Base-by-base conservation (phyloP, 108 stramenopile genomes). In the Craspedostauros australis region DNA sequence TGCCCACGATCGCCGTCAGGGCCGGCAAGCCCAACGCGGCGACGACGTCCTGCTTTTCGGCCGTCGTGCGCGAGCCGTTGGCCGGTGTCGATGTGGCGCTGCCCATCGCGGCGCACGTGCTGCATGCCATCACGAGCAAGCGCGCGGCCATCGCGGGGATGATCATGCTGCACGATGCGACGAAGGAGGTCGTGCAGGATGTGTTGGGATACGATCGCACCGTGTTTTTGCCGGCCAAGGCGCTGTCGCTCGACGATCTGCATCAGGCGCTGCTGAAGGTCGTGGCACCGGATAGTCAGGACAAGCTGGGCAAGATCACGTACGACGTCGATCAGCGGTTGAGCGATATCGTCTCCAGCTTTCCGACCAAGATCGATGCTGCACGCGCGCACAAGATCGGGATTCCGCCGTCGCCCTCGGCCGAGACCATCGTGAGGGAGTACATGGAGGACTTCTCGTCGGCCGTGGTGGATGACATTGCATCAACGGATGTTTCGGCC, bases 1-100 rank as follows among this genome's bases (percentile, higher is more conserved):
- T 80, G 22, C 79, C 79, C 2, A 65, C 62, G 5, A 72, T 80
- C n/a, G 38, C 66, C 38, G 79, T 80, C 0, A 46, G 79, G 18
- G 72, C 79, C 1, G 79, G 79, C 0, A 37, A 37, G 22, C 79
- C 79, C 20, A 80, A 80, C 47, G 75, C 75, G 4, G 79, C 79
- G 9, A 70, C 72, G 3, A 76, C 79, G 0, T 53, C 52, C 0
- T 73, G 63, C 50, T 80, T 70, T 39, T 57, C 53, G 16, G 27
- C 49, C 15, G 69, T 80, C 9, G 57, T 80, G 8, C 72, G 79
- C 0, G 75, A 80, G 29, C 68, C 79, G 2, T 44, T 80, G 57
- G 46, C 64, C 21, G 79, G 79, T 5, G 46, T 57, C 14, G 42
- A 43, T n/a, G 42, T 43, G 7, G 42, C 21, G 6, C 19, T 72